A percentile compares a stretch with the other conserved stretches of the same genome.
Conservation (phyloP, 164 flowering plant species). For the Magnolia officinalis region DNA sequence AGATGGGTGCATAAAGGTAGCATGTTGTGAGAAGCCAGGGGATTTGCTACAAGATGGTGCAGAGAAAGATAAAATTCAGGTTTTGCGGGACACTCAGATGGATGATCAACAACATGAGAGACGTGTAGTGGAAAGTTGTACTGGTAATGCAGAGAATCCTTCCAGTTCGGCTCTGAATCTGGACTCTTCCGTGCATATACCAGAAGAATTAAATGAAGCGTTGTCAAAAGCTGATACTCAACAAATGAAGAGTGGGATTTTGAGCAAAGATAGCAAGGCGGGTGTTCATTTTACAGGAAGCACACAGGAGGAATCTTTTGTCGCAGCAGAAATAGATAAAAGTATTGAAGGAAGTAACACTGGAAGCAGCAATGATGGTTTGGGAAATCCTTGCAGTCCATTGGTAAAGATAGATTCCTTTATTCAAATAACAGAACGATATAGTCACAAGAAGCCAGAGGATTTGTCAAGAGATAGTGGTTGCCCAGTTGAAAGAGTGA, state of each 20-base stretch:
- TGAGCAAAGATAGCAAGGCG: conserved; percentile 6
- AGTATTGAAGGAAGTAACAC: background rate
- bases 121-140: conserved; percentile 11
- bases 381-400: background rate
- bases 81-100: conserved; percentile 12
- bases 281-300: conserved; percentile 18
- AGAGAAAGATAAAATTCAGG: background rate
- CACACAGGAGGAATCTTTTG: conserved; percentile 11
- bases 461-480: background rate
- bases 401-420: background rate
- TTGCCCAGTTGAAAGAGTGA: background rate
- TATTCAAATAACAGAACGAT: background rate
- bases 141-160: conserved; percentile 4
- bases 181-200: conserved; percentile 13
- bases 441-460: background rate
- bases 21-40: conserved; percentile 10
- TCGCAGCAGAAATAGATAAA: background rate
- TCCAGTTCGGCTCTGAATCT: conserved; percentile 7
- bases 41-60: conserved; percentile 8
- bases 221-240: background rate
- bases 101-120: conserved; percentile 12
- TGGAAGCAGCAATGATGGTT: background rate
- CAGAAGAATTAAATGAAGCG: conserved; percentile 12
- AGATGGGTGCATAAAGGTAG: background rate
- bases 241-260: background rate